These are phyloP conservation scores for Pichia sp. DNA, from an alignment of 1,139 yeast genomes.

Conservation along the genomic window DNA sequence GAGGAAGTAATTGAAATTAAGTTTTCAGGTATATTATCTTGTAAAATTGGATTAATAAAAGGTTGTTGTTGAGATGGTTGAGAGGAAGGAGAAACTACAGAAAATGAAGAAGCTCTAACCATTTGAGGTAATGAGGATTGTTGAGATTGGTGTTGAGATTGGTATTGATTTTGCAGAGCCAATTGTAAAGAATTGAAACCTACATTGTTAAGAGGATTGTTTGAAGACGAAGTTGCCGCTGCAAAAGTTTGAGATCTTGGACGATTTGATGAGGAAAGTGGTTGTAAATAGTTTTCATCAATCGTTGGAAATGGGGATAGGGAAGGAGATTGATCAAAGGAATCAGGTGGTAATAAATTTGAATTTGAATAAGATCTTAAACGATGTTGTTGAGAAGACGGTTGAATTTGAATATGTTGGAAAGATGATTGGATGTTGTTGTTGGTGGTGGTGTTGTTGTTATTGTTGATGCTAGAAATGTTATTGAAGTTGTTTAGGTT, in stretches of 20 bases:
- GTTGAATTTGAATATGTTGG: not conserved
- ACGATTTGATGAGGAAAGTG: conserved; percentile 18
- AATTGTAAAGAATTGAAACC: too few species aligned
- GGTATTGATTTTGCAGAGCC: not conserved
- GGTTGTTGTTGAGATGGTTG: not conserved
- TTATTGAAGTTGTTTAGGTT: too few species aligned
- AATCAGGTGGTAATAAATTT: not conserved
- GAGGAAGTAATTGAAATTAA: conserved; percentile 50
- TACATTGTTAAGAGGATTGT: not conserved
- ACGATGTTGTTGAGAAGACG: not conserved
- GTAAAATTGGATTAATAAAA: conserved; percentile 28
- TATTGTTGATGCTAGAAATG: not conserved
- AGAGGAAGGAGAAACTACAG: conserved; percentile 7
- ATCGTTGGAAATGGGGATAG: not conserved
- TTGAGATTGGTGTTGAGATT: conserved; percentile 1
- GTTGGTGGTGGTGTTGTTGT: not conserved
- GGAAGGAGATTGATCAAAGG: not conserved
- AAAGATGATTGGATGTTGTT: not conserved
- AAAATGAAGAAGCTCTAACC: conserved; percentile 17
- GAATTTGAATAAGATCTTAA: not conserved
- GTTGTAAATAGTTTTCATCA: not conserved
- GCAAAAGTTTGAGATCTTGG: conserved; percentile 39
- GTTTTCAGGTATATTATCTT: conserved; percentile 52
- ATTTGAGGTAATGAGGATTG: conserved; percentile 12
- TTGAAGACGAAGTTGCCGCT: conserved; percentile 3